Evolutionary conservation across 441 rosid genomes (phyloP), one percentile per base, ranked within the genome.

Genomic region (Geranium incanum): DNA sequence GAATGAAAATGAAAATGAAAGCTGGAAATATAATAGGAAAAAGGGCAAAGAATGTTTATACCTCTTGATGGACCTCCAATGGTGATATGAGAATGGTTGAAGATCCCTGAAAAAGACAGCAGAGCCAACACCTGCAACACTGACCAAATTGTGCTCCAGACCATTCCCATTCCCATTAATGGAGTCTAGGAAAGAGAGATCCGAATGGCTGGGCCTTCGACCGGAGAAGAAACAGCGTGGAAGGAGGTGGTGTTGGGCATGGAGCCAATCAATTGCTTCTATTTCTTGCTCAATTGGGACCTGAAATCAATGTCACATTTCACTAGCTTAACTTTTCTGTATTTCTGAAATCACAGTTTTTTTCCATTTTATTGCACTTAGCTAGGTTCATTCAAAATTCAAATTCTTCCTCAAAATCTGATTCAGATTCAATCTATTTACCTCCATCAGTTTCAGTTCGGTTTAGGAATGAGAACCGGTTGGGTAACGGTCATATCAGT

Each of bases 51-150:
- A 6, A 45, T 13, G 4, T 0, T 23, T 37, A 21, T 80, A 92
- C 97, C 97, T 85, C 71, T 88, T 81, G 33, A 93, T 91, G 63
- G 96, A 89, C 77, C 81, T 86, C 98, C 98, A 93, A 71, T 93
- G 83, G 39, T 76, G 76, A 71, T 91, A 90, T 9, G 95, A 88
- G 82, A 93, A 93, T 0, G 95, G 92, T 52, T 75, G 89, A 62
- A 85, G 77, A 74, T 84, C 82, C 28, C 85, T 87, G 62, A 93
- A 93, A 82, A 89, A 86, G 4, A 91, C 93, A 0, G 96, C 93
- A 1, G 92, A 88, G 0, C 98, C 98, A 0, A 93, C 80, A 12
- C 98, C 97, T 4, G 98, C 91, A 13, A 93, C 92, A 36, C 90
- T 88, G 66, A 91, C 75, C 68, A 88, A 68, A 68, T 83, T 76